Percentiles rank a stretch among this genome's conserved stretches.
Evolutionary conservation across 2,329 filamentous ascomycete genomes (phyloP).

Genomic region (Tetracladium maxilliforme): DNA sequence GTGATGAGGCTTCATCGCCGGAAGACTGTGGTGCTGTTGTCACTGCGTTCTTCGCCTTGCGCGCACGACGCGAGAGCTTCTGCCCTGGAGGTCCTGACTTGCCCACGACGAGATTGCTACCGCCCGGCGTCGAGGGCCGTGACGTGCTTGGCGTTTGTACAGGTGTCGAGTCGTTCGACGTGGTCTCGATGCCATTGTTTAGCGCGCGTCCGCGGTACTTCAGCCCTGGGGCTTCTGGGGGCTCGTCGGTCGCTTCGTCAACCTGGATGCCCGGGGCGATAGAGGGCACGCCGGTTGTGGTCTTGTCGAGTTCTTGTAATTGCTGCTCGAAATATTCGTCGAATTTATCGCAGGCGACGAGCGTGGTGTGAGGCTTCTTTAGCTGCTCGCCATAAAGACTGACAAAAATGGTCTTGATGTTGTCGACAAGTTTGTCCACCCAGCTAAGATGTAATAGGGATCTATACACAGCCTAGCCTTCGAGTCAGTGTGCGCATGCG

Average conservation of each 20-base stretch:
- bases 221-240: slow-evolving; percentile 16
- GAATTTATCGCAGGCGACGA: slow-evolving; percentile 67
- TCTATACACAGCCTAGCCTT: slow-evolving; percentile 75
- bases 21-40: slow-evolving; percentile 46
- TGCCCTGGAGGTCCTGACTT: slow-evolving; percentile 60
- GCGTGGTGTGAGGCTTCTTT: slow-evolving; percentile 62
- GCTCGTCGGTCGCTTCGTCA: slow-evolving; percentile 10
- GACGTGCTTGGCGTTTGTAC: slow-evolving; percentile 60
- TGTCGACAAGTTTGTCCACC: slow-evolving; percentile 93
- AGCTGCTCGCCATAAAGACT: slow-evolving; percentile 82
- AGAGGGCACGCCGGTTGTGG: slow-evolving; percentile 15
- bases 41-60: slow-evolving; percentile 53
- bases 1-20: slow-evolving; percentile 67
- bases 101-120: slow-evolving; percentile 52
- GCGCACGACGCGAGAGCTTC: slow-evolving; percentile 71
- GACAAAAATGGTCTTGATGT: slow-evolving; percentile 83
- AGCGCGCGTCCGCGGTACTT: slow-evolving; percentile 11
- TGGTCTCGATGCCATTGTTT: slow-evolving; percentile 12
- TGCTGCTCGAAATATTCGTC: slow-evolving; percentile 93
- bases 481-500: slow-evolving; percentile 1
- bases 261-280: slow-evolving; percentile 1
- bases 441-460: slow-evolving; percentile 89
- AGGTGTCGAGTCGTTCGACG: slow-evolving; percentile 46
- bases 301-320: slow-evolving; percentile 62
- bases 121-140: slow-evolving; percentile 60